Conservation (phyloP, 106 monocot species). For the Dendrobium chrysotoxum region DNA sequence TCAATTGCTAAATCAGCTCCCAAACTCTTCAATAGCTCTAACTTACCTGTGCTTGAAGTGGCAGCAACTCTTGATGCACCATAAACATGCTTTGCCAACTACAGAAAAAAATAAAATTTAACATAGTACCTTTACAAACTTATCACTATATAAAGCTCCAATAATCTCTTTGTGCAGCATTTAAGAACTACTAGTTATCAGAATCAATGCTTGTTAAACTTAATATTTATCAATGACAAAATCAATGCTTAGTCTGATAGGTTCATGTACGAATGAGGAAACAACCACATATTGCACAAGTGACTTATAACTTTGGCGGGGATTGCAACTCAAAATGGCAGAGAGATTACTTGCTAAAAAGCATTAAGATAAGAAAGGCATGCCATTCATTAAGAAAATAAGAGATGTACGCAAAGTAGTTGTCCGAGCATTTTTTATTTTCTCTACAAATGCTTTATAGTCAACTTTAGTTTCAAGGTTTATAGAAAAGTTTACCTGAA, state of each 20-base stretch:
- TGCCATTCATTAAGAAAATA: too few species aligned
- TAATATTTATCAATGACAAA: too few species aligned
- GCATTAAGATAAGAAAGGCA: too few species aligned
- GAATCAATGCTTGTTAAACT: too few species aligned
- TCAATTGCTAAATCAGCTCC: conserved; percentile 91
- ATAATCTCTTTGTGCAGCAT: background rate
- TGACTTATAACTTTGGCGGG: too few species aligned
- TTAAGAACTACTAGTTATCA: too few species aligned
- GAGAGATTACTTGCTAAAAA: too few species aligned
- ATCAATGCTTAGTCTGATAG: background rate
- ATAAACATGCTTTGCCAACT: conserved; percentile 87
- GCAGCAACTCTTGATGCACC: conserved; percentile 88
- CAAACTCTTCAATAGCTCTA: conserved; percentile 79
- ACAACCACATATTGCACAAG: too few species aligned
- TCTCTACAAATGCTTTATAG: too few species aligned
- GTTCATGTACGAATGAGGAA: too few species aligned
- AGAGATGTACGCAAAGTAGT: too few species aligned
- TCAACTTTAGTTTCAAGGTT: background rate
- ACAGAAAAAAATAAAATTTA: conserved; percentile 11
- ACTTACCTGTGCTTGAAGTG: conserved; percentile 74
- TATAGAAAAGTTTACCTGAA: conserved; percentile 58
- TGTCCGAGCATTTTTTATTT: background rate
- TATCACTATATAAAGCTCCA: background rate
- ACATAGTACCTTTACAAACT: background rate
- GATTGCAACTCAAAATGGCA: too few species aligned